Base-by-base conservation (phyloP, 129 eudicot genomes). In the Ambrosia artemisiifolia region DNA sequence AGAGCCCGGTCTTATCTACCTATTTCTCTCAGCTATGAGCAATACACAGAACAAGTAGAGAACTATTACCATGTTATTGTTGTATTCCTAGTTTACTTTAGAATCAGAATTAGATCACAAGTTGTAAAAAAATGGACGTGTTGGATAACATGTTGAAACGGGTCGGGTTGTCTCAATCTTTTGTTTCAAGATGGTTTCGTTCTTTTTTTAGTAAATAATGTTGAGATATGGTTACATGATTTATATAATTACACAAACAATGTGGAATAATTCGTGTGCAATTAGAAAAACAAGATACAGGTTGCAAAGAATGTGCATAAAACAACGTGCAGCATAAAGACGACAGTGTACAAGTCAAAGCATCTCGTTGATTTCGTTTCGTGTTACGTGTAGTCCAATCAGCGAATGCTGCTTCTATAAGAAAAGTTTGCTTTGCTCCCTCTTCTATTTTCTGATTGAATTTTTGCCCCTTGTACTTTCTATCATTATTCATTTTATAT, bases 21-120 rank as follows among this genome's bases (percentile, higher is more conserved):
- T 88, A 86, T 74, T 87, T 80, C 70, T 81, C 88, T 4, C 91
- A 87, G 81, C 67, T 85, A 19, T 74, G 57, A 53, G 42, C 77
- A 33, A 75, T 63, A 63, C 63, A 63, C 63, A 49, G 63, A 19
- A 3, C 24, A 5, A 11, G 73, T 55, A 7, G 38, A 7, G 38
- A 56, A 44, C 33, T 48, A 24, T 55, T 33, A 43, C 5, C 34
- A 11, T 76, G 51, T 67, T 65, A 16, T 60, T 67, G 67, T 67
- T 60, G 48, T 30, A 47, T 63, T 18, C 8, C 1, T 62, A 73
- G 4, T 63, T 36, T 33, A 34, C 11, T 63, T 60, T 16, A 64
- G 24, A 38, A 40, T 50, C 16, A 71, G 54, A 11, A 0, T 43
- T 57, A 24, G 67, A 40, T 10, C 28, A 3, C 14, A 42, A 30